Percentiles rank a stretch among this genome's conserved stretches.
Conservation (phyloP, 1,139 yeast species). For the Taiozyma sp. region DNA sequence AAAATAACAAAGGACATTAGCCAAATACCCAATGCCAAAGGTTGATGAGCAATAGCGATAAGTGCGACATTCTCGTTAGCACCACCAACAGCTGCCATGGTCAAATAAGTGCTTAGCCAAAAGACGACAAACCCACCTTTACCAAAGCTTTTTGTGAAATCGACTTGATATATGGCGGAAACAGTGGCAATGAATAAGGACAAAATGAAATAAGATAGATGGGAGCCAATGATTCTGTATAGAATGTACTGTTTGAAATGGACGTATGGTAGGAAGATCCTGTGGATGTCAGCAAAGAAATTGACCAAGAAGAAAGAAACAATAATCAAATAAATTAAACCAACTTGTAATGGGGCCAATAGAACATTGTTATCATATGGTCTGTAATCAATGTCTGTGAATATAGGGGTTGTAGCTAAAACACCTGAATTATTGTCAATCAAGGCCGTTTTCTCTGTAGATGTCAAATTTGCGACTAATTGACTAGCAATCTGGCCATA, state of each 20-base stretch:
- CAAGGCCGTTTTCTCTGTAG: conserved; percentile 17
- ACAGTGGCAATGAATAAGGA: conserved; percentile 53
- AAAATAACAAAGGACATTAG: conserved; percentile 54
- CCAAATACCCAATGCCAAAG: conserved; percentile 59
- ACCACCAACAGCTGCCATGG: conserved; percentile 60
- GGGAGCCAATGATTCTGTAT: conserved; percentile 45
- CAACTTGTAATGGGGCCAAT: conserved; percentile 67
- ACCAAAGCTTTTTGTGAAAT: conserved; percentile 51
- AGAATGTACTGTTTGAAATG: conserved; percentile 41
- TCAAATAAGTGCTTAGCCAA: conserved; percentile 59
- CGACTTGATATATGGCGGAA: conserved; percentile 56
- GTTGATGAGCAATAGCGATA: conserved; percentile 39
- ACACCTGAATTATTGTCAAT: conserved; percentile 8
- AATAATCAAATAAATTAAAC: conserved; percentile 70
- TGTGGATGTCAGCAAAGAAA: conserved; percentile 52
- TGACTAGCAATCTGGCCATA: conserved; percentile 24
- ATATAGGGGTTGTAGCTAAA: conserved; percentile 21
- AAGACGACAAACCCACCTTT: conserved; percentile 57
- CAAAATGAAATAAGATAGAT: conserved; percentile 44
- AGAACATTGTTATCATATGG: conserved; percentile 49
- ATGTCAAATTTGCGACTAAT: conserved; percentile 19
- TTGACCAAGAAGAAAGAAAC: conserved; percentile 59
- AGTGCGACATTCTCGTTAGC: conserved; percentile 56
- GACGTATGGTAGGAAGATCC: conserved; percentile 39
- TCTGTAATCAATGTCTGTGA: conserved; percentile 40